Conservation (phyloP, 2,329 filamentous ascomycete genomes). For the Phialemonium atrogriseum region DNA sequence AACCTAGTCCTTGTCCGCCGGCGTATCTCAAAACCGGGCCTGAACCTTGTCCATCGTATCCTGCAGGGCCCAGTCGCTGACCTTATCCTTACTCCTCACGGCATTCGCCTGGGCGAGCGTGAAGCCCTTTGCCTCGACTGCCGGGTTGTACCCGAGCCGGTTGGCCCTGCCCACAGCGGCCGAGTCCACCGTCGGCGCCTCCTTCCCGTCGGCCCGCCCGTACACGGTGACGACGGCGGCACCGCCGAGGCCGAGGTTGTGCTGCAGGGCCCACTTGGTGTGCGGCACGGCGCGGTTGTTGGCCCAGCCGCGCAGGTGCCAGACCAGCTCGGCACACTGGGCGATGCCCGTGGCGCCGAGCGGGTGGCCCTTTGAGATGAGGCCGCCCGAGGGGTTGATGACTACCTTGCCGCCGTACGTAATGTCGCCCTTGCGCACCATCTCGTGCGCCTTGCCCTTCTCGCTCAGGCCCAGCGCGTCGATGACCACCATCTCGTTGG, state of each 20-base stretch:
- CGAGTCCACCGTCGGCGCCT: conserved; percentile 50
- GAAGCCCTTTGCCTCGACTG: conserved; percentile 81
- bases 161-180: conserved; percentile 57
- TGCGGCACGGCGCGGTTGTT: conserved; percentile 70
- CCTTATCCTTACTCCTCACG: conserved; percentile 59
- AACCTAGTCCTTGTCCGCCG: background rate
- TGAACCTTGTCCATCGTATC: conserved; percentile 69
- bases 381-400: conserved; percentile 86
- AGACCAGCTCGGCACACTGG: conserved; percentile 89
- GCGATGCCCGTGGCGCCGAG: conserved; percentile 91
- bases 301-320: conserved; percentile 93
- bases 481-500: conserved; percentile 87
- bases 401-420: conserved; percentile 81
- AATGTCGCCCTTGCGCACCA: conserved; percentile 80
- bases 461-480: conserved; percentile 76
- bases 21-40: conserved; percentile 20
- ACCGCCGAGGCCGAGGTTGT: conserved; percentile 87
- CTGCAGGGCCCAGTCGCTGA: conserved; percentile 68
- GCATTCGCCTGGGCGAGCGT: conserved; percentile 65
- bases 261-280: conserved; percentile 72
- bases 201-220: conserved; percentile 68
- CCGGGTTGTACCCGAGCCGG: conserved; percentile 82
- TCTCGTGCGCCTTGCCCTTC: conserved; percentile 81
- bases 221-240: conserved; percentile 89
- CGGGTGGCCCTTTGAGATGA: conserved; percentile 94